Evolutionary conservation across 2,329 filamentous ascomycete genomes (phyloP).

Genomic region (Claviceps lovelessii): DNA sequence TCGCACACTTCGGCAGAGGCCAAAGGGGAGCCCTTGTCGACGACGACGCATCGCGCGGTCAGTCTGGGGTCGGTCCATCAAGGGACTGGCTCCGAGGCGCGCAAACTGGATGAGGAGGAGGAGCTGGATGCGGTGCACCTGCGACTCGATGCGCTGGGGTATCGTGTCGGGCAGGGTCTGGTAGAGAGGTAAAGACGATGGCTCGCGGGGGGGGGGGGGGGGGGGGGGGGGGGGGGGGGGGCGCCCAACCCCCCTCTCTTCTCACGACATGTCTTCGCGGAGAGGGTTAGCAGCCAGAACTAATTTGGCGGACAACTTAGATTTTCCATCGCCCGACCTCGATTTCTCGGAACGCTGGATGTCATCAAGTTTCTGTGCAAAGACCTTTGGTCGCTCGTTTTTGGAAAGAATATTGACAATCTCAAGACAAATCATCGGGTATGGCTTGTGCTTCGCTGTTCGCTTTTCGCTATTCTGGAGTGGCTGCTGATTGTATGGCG

Average conservation of each 20-base stretch:
- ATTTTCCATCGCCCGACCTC: conserved; percentile 69
- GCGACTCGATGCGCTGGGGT: conserved; percentile 70
- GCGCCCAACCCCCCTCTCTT: neutral
- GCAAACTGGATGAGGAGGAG: conserved; percentile 54
- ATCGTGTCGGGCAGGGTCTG: conserved; percentile 81
- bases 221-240: no score
- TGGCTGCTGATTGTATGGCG: neutral
- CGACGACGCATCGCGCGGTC: conserved; percentile 3
- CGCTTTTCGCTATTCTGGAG: neutral
- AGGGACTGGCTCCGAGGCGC: conserved; percentile 8
- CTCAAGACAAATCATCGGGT: conserved; percentile 94
- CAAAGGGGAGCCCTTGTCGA: conserved; percentile 7
- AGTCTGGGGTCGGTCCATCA: conserved; percentile 13
- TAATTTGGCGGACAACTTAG: conserved; percentile 25
- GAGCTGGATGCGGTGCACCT: conserved; percentile 74
- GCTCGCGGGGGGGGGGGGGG: no score
- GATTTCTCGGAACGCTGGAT: conserved; percentile 83
- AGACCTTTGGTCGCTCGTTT: conserved; percentile 88
- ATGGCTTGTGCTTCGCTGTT: conserved; percentile 12
- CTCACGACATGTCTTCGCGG: neutral
- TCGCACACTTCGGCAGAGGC: conserved; percentile 14
- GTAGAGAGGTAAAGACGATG: conserved; percentile 58
- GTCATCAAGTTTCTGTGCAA: conserved; percentile 98
- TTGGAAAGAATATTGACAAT: conserved; percentile 96
- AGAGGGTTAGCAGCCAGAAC: neutral